These are phyloP conservation scores for Yarrowia sp. DNA, from an alignment of 805 yeast species.

Conservation along the genomic window DNA sequence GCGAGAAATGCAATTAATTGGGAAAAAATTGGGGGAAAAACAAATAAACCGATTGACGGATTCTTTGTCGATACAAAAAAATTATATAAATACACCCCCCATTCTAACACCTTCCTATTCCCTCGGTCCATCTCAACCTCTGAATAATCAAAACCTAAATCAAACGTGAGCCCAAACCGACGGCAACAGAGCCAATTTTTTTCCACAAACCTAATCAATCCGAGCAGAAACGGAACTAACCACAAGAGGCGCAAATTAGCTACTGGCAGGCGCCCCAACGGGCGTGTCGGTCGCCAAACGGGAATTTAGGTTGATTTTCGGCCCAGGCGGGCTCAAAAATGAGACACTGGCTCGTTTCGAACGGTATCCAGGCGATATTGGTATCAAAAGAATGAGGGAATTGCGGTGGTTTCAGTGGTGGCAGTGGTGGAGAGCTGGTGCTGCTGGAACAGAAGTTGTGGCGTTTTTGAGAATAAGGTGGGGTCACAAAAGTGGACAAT, in stretches of 20 bases:
- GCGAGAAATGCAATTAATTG: no score
- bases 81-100: no score
- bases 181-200: conserved; percentile 11
- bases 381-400: neutral
- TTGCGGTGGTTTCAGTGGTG: neutral
- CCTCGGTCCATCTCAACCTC: neutral
- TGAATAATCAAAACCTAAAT: conserved; percentile 1
- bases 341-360: neutral
- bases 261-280: neutral
- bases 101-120: no score
- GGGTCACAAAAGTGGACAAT: neutral
- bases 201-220: conserved; percentile 1
- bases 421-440: fast-evolving
- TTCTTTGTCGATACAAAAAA: no score
- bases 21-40: neutral
- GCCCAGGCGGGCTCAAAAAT: no score
- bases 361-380: neutral
- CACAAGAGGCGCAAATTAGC: neutral
- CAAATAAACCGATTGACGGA: no score
- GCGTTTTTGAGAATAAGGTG: neutral
- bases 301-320: neutral
- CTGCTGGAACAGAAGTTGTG: no score
- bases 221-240: neutral
- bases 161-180: conserved; percentile 3
- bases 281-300: neutral